Conservation (phyloP, 1,139 yeast genomes). For the Candida gigantensis region DNA sequence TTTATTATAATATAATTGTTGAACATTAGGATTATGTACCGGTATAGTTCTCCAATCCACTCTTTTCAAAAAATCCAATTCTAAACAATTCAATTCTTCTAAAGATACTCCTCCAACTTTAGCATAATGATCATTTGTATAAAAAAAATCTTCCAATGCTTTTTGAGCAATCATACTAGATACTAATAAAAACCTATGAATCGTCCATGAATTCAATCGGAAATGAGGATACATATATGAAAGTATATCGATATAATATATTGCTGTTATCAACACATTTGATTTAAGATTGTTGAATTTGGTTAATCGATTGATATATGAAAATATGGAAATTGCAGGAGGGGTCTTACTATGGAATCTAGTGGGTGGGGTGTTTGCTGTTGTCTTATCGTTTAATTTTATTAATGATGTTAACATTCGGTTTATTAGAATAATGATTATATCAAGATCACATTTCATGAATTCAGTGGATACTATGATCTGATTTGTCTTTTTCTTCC, state of each 20-base stretch:
- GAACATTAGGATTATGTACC: constrained; percentile 15
- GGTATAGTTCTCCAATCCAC: constrained; percentile 68
- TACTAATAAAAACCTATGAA: constrained; percentile 85
- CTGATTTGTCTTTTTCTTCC: constrained; percentile 5
- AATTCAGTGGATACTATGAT: constrained; percentile 54
- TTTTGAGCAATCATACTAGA: constrained; percentile 92
- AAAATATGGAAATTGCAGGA: constrained; percentile 79
- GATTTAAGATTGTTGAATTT: constrained; percentile 85
- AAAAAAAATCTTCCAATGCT: constrained; percentile 91
- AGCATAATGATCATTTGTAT: constrained; percentile 91
- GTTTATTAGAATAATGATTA: constrained; percentile 68
- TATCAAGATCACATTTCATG: constrained; percentile 68
- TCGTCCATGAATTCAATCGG: constrained; percentile 86
- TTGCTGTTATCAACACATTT: constrained; percentile 74
- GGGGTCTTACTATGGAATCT: constrained; percentile 93
- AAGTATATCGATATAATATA: constrained; percentile 84
- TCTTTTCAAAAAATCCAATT: constrained; percentile 79
- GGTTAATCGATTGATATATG: constrained; percentile 74
- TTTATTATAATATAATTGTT: constrained; percentile 5
- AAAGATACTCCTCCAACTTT: constrained; percentile 93
- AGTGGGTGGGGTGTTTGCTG: constrained; percentile 50
- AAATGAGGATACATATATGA: constrained; percentile 78
- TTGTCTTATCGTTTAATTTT: constrained; percentile 59
- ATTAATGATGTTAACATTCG: constrained; percentile 79
- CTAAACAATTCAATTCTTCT: constrained; percentile 82